phyloP scores from a whole-genome alignment of 1,284 basidiomycete genomes.

The Abortiporus biennis region DNA sequence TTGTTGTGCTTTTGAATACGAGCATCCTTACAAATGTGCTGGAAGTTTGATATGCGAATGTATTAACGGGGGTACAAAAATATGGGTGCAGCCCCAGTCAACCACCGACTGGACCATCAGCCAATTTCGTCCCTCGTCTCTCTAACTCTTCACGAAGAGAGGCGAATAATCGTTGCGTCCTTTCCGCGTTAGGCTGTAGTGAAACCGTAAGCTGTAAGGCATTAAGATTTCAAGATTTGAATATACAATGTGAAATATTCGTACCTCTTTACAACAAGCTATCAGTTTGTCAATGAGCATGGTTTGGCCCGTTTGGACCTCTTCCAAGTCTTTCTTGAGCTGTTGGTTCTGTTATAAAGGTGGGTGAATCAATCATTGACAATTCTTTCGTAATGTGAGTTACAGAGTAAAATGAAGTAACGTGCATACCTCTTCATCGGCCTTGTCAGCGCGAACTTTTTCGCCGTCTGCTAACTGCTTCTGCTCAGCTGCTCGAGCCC shows the following conservation, averaged over 20 bases:
- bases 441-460: conserved; percentile 56
- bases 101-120: conserved; percentile 44
- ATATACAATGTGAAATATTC: conserved; percentile 16
- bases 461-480: conserved; percentile 73
- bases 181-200: conserved; percentile 69
- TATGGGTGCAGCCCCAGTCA: too few species aligned
- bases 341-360: conserved; percentile 43
- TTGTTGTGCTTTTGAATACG: too few species aligned
- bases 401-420: background rate
- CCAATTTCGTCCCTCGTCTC: conserved; percentile 32
- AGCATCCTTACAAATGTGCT: too few species aligned
- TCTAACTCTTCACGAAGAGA: conserved; percentile 77
- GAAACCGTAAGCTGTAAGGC: conserved; percentile 2
- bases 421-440: conserved; percentile 61
- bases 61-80: too few species aligned
- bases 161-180: conserved; percentile 70
- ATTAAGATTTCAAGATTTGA: conserved; percentile 2
- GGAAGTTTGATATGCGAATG: too few species aligned
- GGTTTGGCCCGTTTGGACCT: conserved; percentile 66
- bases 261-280: conserved; percentile 77
- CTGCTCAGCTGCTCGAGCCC: conserved; percentile 78
- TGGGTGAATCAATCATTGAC: background rate
- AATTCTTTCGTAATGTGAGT: background rate
- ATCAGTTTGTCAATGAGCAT: conserved; percentile 75
- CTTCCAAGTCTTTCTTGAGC: conserved; percentile 67